Conservation (phyloP, 2,329 filamentous ascomycete genomes). For the Neocucurbitaria cava region DNA sequence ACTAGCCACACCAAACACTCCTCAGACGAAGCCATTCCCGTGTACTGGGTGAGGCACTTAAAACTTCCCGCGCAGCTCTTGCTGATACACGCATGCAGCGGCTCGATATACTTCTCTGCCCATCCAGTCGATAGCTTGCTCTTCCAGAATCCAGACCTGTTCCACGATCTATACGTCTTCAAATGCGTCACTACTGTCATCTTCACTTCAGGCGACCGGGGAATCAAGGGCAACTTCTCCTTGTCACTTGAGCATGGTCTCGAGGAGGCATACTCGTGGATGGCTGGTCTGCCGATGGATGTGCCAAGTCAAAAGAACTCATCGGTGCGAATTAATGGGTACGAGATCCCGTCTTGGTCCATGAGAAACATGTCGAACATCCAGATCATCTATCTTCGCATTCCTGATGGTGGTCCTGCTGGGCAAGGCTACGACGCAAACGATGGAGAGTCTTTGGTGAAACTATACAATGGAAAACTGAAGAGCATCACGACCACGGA, state of each 20-base stretch:
- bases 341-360: conserved; percentile 15
- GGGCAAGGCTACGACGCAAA: conserved; percentile 26
- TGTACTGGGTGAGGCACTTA: conserved; percentile 15
- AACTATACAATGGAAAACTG: conserved; percentile 28
- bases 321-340: conserved; percentile 11
- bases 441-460: conserved; percentile 23
- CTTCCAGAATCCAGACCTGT: conserved; percentile 39
- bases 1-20: not conserved
- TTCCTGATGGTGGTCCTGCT: conserved; percentile 30
- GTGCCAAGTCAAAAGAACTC: conserved; percentile 12
- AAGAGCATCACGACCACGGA: conserved; percentile 25
- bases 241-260: conserved; percentile 27
- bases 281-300: conserved; percentile 15
- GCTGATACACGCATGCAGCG: conserved; percentile 12
- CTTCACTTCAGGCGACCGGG: conserved; percentile 34
- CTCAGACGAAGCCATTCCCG: conserved; percentile 1
- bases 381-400: conserved; percentile 35
- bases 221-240: conserved; percentile 20
- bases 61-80: not conserved
- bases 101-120: conserved; percentile 37
- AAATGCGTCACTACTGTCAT: conserved; percentile 35
- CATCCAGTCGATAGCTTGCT: conserved; percentile 35
- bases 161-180: conserved; percentile 35
- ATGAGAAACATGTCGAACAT: conserved; percentile 18
- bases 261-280: conserved; percentile 30